Conservation (phyloP, 2,329 filamentous ascomycete species). For the Alternaria brassicicola region DNA sequence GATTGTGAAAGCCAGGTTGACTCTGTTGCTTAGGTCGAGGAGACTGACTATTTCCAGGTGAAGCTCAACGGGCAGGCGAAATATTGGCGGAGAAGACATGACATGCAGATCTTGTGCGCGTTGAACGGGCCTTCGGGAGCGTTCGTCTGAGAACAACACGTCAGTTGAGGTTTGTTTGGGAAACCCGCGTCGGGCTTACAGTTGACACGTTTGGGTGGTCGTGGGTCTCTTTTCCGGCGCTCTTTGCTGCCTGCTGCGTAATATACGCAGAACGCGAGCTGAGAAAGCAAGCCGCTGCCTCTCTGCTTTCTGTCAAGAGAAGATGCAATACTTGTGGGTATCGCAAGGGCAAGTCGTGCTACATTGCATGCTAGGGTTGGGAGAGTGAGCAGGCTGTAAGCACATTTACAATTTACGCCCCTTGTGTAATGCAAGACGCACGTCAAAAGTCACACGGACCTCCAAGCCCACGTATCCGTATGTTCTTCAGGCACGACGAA, state of each 20-base stretch:
- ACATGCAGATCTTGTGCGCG: neutral
- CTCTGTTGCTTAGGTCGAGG: slow-evolving; percentile 30
- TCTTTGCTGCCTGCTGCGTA: neutral
- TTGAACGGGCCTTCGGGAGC: neutral
- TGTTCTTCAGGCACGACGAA: neutral
- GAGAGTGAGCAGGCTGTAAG: slow-evolving; percentile 4
- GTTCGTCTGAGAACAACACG: neutral
- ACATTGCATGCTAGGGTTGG: neutral
- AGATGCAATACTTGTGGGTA: neutral
- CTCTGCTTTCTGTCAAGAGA: neutral
- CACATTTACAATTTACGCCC: slow-evolving; percentile 5
- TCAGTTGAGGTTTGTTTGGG: slow-evolving; percentile 1
- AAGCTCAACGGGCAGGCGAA: slow-evolving; percentile 35
- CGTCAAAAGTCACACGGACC: slow-evolving; percentile 16
- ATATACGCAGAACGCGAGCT: neutral
- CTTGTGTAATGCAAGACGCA: slow-evolving; percentile 12
- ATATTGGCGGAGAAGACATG: slow-evolving; percentile 23
- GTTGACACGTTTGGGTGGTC: neutral
- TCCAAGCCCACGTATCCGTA: slow-evolving; percentile 10
- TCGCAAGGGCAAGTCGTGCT: neutral
- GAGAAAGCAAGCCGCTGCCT: neutral
- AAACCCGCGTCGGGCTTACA: slow-evolving; percentile 6
- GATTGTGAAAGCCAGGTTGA: slow-evolving; percentile 21
- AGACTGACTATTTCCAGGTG: slow-evolving; percentile 28
- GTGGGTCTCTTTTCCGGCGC: neutral